A percentile compares a stretch with the other conserved stretches of the same genome.
These are phyloP conservation scores for Diutina catenulata DNA, from an alignment of 1,139 yeast genomes.

Conservation along the genomic window DNA sequence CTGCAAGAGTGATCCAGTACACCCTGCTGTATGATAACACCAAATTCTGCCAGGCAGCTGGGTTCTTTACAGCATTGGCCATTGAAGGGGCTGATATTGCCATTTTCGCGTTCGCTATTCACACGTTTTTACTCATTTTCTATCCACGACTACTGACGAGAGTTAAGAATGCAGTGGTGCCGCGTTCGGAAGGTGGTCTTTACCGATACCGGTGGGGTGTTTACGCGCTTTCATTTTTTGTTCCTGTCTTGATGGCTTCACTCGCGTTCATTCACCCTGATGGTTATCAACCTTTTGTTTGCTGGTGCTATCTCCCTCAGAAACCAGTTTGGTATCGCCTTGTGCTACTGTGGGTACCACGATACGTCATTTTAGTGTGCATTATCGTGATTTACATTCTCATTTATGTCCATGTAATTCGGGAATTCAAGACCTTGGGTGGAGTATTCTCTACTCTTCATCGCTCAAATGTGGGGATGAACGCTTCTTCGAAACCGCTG, in stretches of 20 bases:
- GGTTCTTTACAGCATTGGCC: constrained; percentile 73
- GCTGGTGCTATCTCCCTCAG: constrained; percentile 77
- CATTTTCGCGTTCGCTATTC: constrained; percentile 72
- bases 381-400: constrained; percentile 58
- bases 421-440: constrained; percentile 43
- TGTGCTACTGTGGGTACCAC: constrained; percentile 73
- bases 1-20: constrained; percentile 44
- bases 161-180: constrained; percentile 22
- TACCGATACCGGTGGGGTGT: constrained; percentile 48
- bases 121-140: constrained; percentile 67
- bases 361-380: constrained; percentile 53
- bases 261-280: constrained; percentile 46
- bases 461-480: constrained; percentile 9
- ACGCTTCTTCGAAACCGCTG: not conserved
- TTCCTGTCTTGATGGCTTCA: constrained; percentile 63
- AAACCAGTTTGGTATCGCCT: constrained; percentile 65
- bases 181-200: constrained; percentile 59
- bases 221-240: constrained; percentile 43
- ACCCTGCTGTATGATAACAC: constrained; percentile 39
- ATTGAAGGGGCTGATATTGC: constrained; percentile 87
- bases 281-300: constrained; percentile 53
- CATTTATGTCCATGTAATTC: constrained; percentile 63
- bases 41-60: constrained; percentile 59
- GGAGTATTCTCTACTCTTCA: constrained; percentile 30
- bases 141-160: constrained; percentile 38